phyloP scores from a whole-genome alignment of 176 grass and related monocot species.

The Puya raimondii region DNA sequence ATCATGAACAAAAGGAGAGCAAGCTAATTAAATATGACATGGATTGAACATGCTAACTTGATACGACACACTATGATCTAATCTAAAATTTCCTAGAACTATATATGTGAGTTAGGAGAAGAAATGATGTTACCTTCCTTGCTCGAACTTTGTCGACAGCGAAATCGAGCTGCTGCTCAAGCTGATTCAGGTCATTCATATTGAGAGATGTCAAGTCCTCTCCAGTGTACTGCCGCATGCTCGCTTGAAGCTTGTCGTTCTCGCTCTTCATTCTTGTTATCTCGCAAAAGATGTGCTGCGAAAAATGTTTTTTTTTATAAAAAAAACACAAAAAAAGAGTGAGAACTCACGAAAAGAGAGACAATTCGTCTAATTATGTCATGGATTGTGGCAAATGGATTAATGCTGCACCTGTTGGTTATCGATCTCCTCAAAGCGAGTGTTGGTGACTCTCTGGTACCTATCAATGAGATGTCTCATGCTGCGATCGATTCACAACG shows the following conservation, averaged over 20 bases:
- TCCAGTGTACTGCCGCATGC: constrained; percentile 57
- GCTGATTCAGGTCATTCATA: constrained; percentile 42
- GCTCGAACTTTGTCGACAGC: constrained; percentile 46
- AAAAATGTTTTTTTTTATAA: background rate
- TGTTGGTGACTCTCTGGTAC: constrained; percentile 61
- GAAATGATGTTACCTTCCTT: constrained; percentile 36
- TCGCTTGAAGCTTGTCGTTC: constrained; percentile 45
- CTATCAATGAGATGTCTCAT: constrained; percentile 66
- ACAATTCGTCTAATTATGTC: no score
- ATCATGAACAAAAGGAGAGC: no score
- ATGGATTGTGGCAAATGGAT: background rate
- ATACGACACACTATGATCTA: no score
- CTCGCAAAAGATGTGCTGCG: constrained; percentile 61
- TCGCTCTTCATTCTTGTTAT: constrained; percentile 80
- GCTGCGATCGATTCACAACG: constrained; percentile 20
- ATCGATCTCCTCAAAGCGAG: constrained; percentile 52
- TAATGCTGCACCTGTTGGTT: constrained; percentile 37
- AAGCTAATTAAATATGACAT: no score
- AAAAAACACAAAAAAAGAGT: no score
- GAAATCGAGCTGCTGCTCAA: constrained; percentile 68
- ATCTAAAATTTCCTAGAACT: no score
- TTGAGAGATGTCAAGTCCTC: constrained; percentile 58
- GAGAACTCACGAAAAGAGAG: no score
- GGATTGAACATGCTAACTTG: no score
- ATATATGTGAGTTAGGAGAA: no score